Conservation (phyloP, 495 filamentous ascomycete genomes). For the Penicillium silybi region DNA sequence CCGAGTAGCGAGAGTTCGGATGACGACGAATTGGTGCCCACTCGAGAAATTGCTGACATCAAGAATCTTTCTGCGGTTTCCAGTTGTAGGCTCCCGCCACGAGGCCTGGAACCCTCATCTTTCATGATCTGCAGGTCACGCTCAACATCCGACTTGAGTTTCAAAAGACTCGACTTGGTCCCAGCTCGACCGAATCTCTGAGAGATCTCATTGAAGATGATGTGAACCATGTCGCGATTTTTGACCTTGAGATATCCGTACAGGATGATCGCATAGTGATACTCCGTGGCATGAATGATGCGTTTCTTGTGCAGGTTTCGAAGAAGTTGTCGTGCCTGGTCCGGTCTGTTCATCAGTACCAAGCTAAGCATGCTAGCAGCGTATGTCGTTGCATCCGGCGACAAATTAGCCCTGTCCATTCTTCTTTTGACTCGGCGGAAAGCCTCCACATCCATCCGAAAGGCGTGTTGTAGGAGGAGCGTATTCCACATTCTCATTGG, state of each 20-base stretch:
- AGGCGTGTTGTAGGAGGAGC: slow-evolving; percentile 64
- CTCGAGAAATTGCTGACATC: neutral
- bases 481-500: slow-evolving; percentile 73
- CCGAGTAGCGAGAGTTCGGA: slow-evolving; percentile 18
- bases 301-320: slow-evolving; percentile 52
- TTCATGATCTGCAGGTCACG: slow-evolving; percentile 25
- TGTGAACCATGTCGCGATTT: slow-evolving; percentile 49
- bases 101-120: neutral
- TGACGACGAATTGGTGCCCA: neutral
- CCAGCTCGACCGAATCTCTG: slow-evolving; percentile 40
- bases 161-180: slow-evolving; percentile 41
- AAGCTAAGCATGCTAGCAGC: slow-evolving; percentile 69
- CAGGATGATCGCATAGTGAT: slow-evolving; percentile 77
- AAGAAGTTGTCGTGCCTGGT: slow-evolving; percentile 64
- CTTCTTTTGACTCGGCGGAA: slow-evolving; percentile 56
- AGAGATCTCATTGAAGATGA: slow-evolving; percentile 51
- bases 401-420: slow-evolving; percentile 57
- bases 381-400: slow-evolving; percentile 69
- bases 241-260: slow-evolving; percentile 53
- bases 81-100: slow-evolving; percentile 18
- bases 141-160: slow-evolving; percentile 40
- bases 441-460: slow-evolving; percentile 56
- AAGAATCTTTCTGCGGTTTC: slow-evolving; percentile 38
- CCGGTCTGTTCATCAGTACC: slow-evolving; percentile 53
- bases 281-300: slow-evolving; percentile 54